Evolutionary conservation across 2,329 filamentous ascomycete species (phyloP).

Genomic region (Karstenula rhodostoma): DNA sequence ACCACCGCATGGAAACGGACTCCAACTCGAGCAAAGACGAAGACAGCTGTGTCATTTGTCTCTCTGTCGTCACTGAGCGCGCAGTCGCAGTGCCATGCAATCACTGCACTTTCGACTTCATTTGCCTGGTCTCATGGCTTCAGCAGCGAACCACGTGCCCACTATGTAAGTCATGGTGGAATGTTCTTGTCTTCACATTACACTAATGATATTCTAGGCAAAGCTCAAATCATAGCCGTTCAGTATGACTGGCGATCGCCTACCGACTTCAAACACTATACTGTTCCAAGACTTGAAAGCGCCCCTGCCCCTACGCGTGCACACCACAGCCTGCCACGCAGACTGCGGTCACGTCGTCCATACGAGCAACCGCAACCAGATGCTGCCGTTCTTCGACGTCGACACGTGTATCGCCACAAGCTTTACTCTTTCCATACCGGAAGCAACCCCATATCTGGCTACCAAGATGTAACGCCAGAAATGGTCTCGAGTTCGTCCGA

Average conservation of each 20-base stretch:
- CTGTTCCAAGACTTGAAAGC: conserved; percentile 52
- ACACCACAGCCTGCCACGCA: conserved; percentile 27
- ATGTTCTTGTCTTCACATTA: conserved; percentile 14
- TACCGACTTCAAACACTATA: conserved; percentile 66
- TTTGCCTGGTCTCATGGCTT: conserved; percentile 85
- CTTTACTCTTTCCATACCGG: conserved; percentile 85
- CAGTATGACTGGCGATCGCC: conserved; percentile 68
- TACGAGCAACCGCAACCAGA: conserved; percentile 45
- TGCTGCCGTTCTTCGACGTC: conserved; percentile 65
- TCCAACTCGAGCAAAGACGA: conserved; percentile 24
- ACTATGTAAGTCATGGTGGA: conserved; percentile 69
- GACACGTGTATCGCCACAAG: conserved; percentile 74
- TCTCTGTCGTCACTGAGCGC: conserved; percentile 75
- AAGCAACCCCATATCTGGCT: conserved; percentile 78
- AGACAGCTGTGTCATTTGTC: conserved; percentile 80
- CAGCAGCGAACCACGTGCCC: conserved; percentile 77
- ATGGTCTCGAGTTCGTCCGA: conserved; percentile 70
- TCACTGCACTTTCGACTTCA: conserved; percentile 83
- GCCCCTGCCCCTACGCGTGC: conserved; percentile 14
- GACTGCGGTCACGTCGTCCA: conserved; percentile 28
- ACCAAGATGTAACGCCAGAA: conserved; percentile 74
- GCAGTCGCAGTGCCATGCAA: conserved; percentile 79
- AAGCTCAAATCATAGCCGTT: conserved; percentile 64
- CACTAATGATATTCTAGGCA: conserved; percentile 49
- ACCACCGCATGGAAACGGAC: conserved; percentile 38